phyloP scores from a whole-genome alignment of 176 grass and related monocot genomes.

The Neostapfia colusana region DNA sequence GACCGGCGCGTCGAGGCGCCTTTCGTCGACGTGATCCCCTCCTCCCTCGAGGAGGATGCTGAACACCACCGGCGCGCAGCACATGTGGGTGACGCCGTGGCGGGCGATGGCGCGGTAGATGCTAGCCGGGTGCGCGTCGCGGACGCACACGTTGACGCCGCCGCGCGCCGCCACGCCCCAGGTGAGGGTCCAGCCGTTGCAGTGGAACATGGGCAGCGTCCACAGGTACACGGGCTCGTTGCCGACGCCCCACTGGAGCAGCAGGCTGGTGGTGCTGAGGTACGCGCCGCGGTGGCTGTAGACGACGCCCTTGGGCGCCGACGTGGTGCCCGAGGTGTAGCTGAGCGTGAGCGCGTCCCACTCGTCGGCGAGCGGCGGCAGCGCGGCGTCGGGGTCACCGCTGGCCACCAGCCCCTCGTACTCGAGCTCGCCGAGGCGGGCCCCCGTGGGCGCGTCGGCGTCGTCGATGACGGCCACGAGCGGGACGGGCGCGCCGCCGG shows the following conservation, averaged over 20 bases:
- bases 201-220: constrained; percentile 91
- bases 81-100: neutral
- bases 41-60: neutral
- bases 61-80: neutral
- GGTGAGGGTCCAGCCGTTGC: constrained; percentile 81
- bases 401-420: constrained; percentile 49
- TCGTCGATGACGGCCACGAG: constrained; percentile 62
- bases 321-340: constrained; percentile 77
- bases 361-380: constrained; percentile 34
- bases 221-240: constrained; percentile 71
- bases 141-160: constrained; percentile 54
- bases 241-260: constrained; percentile 58
- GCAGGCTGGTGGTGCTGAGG: constrained; percentile 32
- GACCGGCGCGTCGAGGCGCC: neutral
- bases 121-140: neutral
- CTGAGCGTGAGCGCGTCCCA: constrained; percentile 66
- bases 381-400: constrained; percentile 24
- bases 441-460: constrained; percentile 43
- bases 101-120: neutral
- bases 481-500: constrained; percentile 31
- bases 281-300: constrained; percentile 79
- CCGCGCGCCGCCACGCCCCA: constrained; percentile 74
- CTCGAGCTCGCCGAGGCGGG: constrained; percentile 57
- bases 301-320: constrained; percentile 65
- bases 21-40: too few species aligned